Evolutionary conservation across 192 early-diverging fungal species (phyloP), one percentile per base, ranked within the genome.

Genomic region (Ramicandelaber brevisporus): DNA sequence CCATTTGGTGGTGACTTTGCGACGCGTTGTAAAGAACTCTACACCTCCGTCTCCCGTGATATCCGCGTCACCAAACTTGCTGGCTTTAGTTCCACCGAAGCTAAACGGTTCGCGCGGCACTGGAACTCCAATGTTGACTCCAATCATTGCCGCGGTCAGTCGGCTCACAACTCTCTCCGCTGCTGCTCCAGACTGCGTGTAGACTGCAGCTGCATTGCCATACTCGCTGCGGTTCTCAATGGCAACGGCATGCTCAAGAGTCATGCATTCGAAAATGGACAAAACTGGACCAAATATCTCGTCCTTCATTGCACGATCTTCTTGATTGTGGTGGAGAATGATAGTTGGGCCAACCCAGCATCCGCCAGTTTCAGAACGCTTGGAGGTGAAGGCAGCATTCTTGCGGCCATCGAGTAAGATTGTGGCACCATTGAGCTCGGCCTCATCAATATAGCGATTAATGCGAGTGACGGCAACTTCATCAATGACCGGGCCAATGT

Each of bases 231-330:
- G 61, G 26, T 77, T 78, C 46, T 81, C 79, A 11, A 83, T 60
- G 5, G 31, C 59, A 26, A 83, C 36, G 0, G 79, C 79, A 33
- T 70, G 64, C 15, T 70, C 68, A 12, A 51, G 44, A 34, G 24
- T 42, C 4, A 41, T 32, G 26, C 59, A 59, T 8, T 57, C 49
- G 36, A 65, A 48, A 24, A 83, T 55, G 17, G 64, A 67, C 29
- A 83, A 41, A 4, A 75, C 71, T 0, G 79, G 79, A 5, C 79
- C 79, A 59, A 83, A 83, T 31, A 83, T 78, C 56, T 83, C 79
- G 27, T 65, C 59, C 27, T 67, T 59, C 39, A 79, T 50, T 15
- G 75, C 75, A 6, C 37, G 23, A 31, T 78, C 76, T 17, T 36
- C 32, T 17, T 55, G 39, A 23, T 49, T 50, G 4, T 39, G 50